Conservation (phyloP, 192 early-diverging fungal species). For the Coemansia sp. region DNA sequence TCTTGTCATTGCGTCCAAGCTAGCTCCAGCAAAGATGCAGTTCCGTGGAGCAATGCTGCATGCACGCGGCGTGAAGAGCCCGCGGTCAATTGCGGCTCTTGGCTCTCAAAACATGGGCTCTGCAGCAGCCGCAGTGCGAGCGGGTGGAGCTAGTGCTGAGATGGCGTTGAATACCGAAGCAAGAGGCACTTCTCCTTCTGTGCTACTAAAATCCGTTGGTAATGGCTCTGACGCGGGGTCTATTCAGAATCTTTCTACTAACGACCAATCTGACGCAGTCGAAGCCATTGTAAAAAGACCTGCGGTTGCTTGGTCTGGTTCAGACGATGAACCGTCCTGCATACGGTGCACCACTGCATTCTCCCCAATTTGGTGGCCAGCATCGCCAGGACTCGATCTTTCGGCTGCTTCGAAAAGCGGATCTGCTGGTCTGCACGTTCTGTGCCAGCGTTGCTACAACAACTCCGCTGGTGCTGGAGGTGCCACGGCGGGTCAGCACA, state of each 20-base stretch:
- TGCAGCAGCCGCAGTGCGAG: neutral
- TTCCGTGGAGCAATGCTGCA: conserved; percentile 19
- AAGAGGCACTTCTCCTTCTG: conserved; percentile 4
- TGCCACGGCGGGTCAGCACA: neutral
- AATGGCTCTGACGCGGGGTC: neutral
- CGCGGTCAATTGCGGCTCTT: neutral
- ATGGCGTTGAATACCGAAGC: neutral
- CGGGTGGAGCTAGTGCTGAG: neutral
- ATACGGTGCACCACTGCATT: conserved; percentile 21
- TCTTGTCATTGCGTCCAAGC: conserved; percentile 28
- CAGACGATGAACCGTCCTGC: conserved; percentile 30
- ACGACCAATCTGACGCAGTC: neutral
- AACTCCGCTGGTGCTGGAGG: conserved; percentile 7
- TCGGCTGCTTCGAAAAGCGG: neutral
- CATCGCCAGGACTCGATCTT: conserved; percentile 5
- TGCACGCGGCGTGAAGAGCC: conserved; percentile 9
- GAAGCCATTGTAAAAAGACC: neutral
- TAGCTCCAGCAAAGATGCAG: neutral
- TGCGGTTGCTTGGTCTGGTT: conserved; percentile 25
- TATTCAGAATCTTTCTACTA: neutral
- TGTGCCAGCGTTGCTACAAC: conserved; percentile 48
- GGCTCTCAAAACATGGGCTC: neutral
- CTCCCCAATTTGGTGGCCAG: conserved; percentile 53
- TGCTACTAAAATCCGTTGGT: neutral
- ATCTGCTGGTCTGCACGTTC: conserved; percentile 11